Evolutionary conservation across 2,329 filamentous ascomycete genomes (phyloP), one percentile per base, ranked within the genome.

Genomic region (Nigrospora osmanthi): DNA sequence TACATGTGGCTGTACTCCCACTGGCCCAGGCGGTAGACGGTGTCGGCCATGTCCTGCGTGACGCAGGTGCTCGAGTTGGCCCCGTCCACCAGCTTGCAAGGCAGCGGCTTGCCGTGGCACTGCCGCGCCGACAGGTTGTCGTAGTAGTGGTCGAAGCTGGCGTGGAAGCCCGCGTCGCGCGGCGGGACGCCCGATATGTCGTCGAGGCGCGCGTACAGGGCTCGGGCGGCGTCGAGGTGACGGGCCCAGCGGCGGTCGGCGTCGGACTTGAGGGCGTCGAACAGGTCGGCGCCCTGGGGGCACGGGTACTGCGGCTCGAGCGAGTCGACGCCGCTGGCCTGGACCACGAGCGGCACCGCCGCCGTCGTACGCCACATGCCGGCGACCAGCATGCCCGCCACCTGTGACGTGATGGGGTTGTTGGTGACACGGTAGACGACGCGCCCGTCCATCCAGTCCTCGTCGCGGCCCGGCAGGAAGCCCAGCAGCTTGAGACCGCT

Each of bases 1-100:
- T 89, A 89, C 44, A 89, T 78, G 56, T 83, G 85, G 13, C 76
- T 82, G 67, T 93, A 93, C 62, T 93, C 88, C 71, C 85, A 91
- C 53, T 89, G 74, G 0, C 87, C 87, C 1, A 90, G 63, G 9
- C 87, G 76, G 60, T 89, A 91, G 9, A 90, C 86, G 1, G 75
- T 65, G 47, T 91, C 71, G 2, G 85, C 82, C 37, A 81, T 67
- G 0, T 66, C 61, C 53, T 81, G 79, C 3, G 75, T 75, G 35
- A 90, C 67, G 57, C 87, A 91, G 0, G 67, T 63, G 0, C 65
- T 66, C 43, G 74, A 71, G 49, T 72, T 72, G 44, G 54, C 54
- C 50, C 64, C 64, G 46, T 62, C 51, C 15, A 71, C 63, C 7
- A 75, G 61, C 49, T 75, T 78, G 65, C 87, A 91, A 0, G 87